Evolutionary conservation across 352 stramenopile species (phyloP), one percentile per base, ranked within the genome.

Genomic region (Phytopythium mirpurense): DNA sequence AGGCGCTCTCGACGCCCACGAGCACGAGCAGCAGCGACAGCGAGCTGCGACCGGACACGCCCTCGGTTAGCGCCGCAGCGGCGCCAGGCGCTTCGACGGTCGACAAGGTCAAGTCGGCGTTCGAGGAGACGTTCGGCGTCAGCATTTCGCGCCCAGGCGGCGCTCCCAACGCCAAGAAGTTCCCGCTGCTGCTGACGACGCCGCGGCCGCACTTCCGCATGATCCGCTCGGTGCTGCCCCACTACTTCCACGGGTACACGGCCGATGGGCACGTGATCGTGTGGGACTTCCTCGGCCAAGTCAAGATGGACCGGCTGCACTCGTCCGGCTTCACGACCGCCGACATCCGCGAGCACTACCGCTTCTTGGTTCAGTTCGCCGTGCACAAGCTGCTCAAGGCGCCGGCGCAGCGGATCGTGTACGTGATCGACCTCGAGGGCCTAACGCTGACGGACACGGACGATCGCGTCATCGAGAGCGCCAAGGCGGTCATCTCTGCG

Each of bases 181-280:
- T 45, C 48, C 48, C 48, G 14, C 23, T 45, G 36, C 44, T 88
- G 18, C 44, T 90, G 14, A 58, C 57, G 5, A 74, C 71, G 3
- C 82, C 82, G 23, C 77, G 72, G 27, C 82, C 82, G 23, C 82
- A 92, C 59, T 92, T 84, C 49, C 77, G 77, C 21, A 72, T 72
- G 45, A 86, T 92, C 31, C 78, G 78, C 23, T 68, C 58, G 43
- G 83, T 92, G 45, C 36, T 92, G 19, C 82, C 82, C 7, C 82
- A 92, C 36, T 89, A 83, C 27, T 90, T 80, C 26, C 82, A 92
- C 41, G 82, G 82, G 26, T 92, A 86, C 60, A 88, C 76, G 4
- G 70, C 72, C 1, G 62, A 80, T 15, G 82, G 82, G 9, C 59
- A 90, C 53, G 72, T 88, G 10, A 64, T 92, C 12, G 70, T 89